Conservation (phyloP, 23 red algal species). For the Gracilaria vermiculophylla region DNA sequence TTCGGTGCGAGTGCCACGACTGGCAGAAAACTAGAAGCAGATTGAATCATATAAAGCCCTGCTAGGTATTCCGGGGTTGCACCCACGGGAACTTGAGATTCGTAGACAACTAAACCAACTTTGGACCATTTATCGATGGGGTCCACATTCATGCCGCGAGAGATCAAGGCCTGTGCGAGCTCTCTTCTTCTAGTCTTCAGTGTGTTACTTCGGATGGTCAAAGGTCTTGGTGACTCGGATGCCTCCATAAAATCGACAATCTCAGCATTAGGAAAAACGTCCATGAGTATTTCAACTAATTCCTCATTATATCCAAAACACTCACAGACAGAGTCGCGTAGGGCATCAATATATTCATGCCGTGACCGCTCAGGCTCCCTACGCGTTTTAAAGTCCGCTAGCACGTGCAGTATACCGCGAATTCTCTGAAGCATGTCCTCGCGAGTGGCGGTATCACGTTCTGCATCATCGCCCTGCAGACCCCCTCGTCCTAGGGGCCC, state of each 20-base stretch:
- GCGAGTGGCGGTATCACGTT: slow-evolving; percentile 17
- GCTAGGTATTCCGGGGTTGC: slow-evolving; percentile 99
- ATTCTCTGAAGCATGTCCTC: slow-evolving; percentile 61
- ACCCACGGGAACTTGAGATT: slow-evolving; percentile 92
- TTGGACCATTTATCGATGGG: slow-evolving; percentile 92
- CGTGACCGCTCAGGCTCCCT: slow-evolving; percentile 23
- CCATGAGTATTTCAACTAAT: slow-evolving; percentile 74
- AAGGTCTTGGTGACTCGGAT: slow-evolving; percentile 84
- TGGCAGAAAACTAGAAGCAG: slow-evolving; percentile 86
- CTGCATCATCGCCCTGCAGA: neutral
- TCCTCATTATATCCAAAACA: slow-evolving; percentile 77
- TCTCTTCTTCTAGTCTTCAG: slow-evolving; percentile 79
- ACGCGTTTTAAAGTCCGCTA: slow-evolving; percentile 68
- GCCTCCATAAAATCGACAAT: slow-evolving; percentile 95
- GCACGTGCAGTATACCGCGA: slow-evolving; percentile 51
- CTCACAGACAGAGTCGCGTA: slow-evolving; percentile 52
- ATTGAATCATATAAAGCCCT: slow-evolving; percentile 98
- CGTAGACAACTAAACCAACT: slow-evolving; percentile 94
- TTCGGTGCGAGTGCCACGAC: slow-evolving; percentile 92
- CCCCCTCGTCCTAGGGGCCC: slow-evolving; percentile 32
- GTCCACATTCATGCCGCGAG: slow-evolving; percentile 95
- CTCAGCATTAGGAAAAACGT: slow-evolving; percentile 81
- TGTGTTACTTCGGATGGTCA: slow-evolving; percentile 93
- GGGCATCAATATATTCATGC: slow-evolving; percentile 63
- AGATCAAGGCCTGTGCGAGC: slow-evolving; percentile 92